phyloP scores from a whole-genome alignment of 495 filamentous ascomycete species.

The Aspergillus avenaceus region DNA sequence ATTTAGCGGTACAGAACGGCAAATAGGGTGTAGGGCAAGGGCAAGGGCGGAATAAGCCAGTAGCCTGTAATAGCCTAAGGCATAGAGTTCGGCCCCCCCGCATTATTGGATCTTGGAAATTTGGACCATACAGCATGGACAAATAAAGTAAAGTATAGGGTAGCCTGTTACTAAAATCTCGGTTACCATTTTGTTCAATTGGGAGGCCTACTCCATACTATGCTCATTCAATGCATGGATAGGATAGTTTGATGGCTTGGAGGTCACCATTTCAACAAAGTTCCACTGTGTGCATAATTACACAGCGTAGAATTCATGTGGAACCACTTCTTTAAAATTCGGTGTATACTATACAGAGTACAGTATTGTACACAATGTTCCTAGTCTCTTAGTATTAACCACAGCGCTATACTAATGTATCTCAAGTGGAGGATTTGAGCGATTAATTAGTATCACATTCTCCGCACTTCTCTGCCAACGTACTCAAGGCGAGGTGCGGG shows the following conservation, averaged over 20 bases:
- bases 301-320: no score
- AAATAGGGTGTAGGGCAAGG: constrained; percentile 23
- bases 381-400: not conserved
- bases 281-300: no score
- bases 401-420: not conserved
- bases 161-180: no score
- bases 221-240: no score
- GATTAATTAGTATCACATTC: not conserved
- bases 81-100: not conserved
- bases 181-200: no score
- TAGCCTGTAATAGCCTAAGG: constrained; percentile 6
- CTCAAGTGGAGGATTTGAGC: not conserved
- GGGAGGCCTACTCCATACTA: no score
- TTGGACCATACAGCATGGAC: no score
- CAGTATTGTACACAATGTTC: not conserved
- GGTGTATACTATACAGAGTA: not conserved
- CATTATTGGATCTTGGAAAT: not conserved
- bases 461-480: not conserved
- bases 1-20: not conserved
- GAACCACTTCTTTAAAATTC: not conserved
- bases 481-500: not conserved
- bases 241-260: no score
- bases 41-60: constrained; percentile 12
- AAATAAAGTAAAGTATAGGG: no score
- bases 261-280: no score